Percentiles rank a stretch among this genome's conserved stretches.
These are phyloP conservation scores for Hemisphaericaspora lyxosophila DNA, from an alignment of 1,139 yeast genomes.

Conservation along the genomic window DNA sequence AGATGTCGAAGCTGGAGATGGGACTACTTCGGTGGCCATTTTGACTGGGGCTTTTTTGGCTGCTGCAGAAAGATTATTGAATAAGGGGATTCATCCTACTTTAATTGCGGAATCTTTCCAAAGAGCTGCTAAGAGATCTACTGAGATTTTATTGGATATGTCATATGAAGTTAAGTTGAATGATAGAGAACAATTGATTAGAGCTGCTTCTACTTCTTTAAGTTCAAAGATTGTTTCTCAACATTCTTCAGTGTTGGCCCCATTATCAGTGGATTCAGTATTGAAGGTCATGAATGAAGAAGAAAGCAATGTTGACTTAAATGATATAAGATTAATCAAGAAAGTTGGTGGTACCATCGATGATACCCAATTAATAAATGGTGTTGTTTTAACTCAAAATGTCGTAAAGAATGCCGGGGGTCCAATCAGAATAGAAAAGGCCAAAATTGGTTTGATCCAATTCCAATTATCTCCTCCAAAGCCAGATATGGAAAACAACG, in stretches of 20 bases:
- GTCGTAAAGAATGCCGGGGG: slow-evolving; percentile 93
- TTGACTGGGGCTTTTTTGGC: slow-evolving; percentile 91
- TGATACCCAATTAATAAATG: slow-evolving; percentile 89
- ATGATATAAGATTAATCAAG: slow-evolving; percentile 84
- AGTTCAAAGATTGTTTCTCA: slow-evolving; percentile 95
- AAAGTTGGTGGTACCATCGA: slow-evolving; percentile 98
- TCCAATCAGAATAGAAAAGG: slow-evolving; percentile 94
- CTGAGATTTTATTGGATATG: slow-evolving; percentile 82
- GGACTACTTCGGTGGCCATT: slow-evolving; percentile 96
- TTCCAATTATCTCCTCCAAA: slow-evolving; percentile 98
- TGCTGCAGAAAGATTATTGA: slow-evolving; percentile 88
- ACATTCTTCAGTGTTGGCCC: slow-evolving; percentile 79
- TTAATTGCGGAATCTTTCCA: slow-evolving; percentile 93
- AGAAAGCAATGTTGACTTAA: slow-evolving; percentile 69
- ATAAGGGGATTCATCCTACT: slow-evolving; percentile 94
- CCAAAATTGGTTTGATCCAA: slow-evolving; percentile 86
- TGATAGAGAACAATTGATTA: slow-evolving; percentile 78
- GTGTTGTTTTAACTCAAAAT: slow-evolving; percentile 89
- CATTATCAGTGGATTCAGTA: slow-evolving; percentile 93
- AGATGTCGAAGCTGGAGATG: slow-evolving; percentile 98
- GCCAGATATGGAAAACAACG: slow-evolving; percentile 98
- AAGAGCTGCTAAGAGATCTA: slow-evolving; percentile 87
- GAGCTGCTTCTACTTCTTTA: slow-evolving; percentile 93
- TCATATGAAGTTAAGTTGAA: slow-evolving; percentile 69
- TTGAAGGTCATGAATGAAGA: slow-evolving; percentile 65